Evolutionary conservation across 495 filamentous ascomycete species (phyloP).

Genomic region (Acidiella bohemica): DNA sequence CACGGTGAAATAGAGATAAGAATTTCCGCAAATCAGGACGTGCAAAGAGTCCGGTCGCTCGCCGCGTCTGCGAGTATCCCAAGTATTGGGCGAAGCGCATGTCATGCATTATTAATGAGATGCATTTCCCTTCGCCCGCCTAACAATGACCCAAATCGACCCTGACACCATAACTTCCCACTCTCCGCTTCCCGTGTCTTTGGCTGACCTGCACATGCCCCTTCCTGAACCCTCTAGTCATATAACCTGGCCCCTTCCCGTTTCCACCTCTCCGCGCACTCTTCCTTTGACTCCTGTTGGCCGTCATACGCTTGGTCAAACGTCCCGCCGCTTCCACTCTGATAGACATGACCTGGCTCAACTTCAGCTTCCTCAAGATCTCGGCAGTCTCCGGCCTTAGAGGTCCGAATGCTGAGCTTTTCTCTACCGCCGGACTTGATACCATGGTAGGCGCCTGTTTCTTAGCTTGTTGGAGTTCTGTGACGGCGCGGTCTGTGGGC

Average conservation of each 20-base stretch:
- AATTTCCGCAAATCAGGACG: too few relatives aligned
- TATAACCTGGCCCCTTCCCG: slow-evolving; percentile 10
- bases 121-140: too few relatives aligned
- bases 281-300: slow-evolving; percentile 14
- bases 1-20: too few relatives aligned
- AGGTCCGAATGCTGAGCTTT: slow-evolving; percentile 1
- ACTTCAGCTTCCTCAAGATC: slow-evolving; percentile 8
- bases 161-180: slow-evolving; percentile 14
- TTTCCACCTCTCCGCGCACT: slow-evolving; percentile 13
- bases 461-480: slow-evolving; percentile 10
- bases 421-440: not conserved
- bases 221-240: slow-evolving; percentile 14
- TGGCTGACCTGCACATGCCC: slow-evolving; percentile 3
- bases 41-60: too few relatives aligned
- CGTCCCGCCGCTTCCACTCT: slow-evolving; percentile 16
- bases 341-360: slow-evolving; percentile 15
- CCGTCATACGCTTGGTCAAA: slow-evolving; percentile 15
- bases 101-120: too few relatives aligned
- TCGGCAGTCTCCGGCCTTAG: not conserved
- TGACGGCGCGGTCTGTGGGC: slow-evolving; percentile 4
- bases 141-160: slow-evolving; percentile 15
- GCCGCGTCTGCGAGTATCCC: too few relatives aligned
- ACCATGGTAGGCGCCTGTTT: not conserved
- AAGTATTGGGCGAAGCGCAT: too few relatives aligned
- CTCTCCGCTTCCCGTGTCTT: slow-evolving; percentile 15